Conservation (phyloP, 1,284 basidiomycete species). For the Vanrija humicola region DNA sequence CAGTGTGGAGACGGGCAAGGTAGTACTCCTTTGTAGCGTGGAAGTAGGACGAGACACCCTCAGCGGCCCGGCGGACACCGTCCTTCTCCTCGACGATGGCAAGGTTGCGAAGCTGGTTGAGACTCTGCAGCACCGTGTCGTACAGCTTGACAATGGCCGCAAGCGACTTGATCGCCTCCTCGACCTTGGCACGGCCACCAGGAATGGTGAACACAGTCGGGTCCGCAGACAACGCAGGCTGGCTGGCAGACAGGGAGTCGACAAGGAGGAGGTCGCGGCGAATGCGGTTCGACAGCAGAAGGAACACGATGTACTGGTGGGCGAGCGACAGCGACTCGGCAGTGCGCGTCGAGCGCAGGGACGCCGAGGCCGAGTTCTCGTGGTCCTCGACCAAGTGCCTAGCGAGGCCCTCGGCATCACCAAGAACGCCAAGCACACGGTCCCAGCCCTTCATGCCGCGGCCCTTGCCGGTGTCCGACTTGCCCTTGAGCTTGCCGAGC, state of each 20-base stretch:
- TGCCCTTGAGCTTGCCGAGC: constrained; percentile 51
- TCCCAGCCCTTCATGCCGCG: constrained; percentile 62
- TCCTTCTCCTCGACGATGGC: constrained; percentile 83
- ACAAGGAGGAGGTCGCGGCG: constrained; percentile 82
- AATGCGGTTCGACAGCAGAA: constrained; percentile 77
- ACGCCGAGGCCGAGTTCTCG: constrained; percentile 49
- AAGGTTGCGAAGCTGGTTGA: constrained; percentile 74
- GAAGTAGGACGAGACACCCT: constrained; percentile 68
- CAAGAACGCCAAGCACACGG: constrained; percentile 71
- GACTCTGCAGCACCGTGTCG: constrained; percentile 75
- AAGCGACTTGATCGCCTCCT: constrained; percentile 57
- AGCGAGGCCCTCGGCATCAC: constrained; percentile 80
- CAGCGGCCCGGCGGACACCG: constrained; percentile 69
- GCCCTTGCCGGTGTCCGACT: constrained; percentile 49
- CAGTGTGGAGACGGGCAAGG: constrained; percentile 46
- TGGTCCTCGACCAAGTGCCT: constrained; percentile 73
- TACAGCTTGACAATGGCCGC: constrained; percentile 83
- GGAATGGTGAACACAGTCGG: constrained; percentile 32
- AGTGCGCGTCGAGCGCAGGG: constrained; percentile 35
- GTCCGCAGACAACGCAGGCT: constrained; percentile 35
- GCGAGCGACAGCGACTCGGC: constrained; percentile 62
- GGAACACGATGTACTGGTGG: constrained; percentile 79
- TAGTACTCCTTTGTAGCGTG: constrained; percentile 57
- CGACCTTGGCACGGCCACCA: constrained; percentile 46
- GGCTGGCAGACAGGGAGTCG: constrained; percentile 56